Percentiles rank a stretch among this genome's conserved stretches.
These are phyloP conservation scores for Balansia obtecta DNA, from an alignment of 2,329 filamentous ascomycete genomes.

Conservation along the genomic window DNA sequence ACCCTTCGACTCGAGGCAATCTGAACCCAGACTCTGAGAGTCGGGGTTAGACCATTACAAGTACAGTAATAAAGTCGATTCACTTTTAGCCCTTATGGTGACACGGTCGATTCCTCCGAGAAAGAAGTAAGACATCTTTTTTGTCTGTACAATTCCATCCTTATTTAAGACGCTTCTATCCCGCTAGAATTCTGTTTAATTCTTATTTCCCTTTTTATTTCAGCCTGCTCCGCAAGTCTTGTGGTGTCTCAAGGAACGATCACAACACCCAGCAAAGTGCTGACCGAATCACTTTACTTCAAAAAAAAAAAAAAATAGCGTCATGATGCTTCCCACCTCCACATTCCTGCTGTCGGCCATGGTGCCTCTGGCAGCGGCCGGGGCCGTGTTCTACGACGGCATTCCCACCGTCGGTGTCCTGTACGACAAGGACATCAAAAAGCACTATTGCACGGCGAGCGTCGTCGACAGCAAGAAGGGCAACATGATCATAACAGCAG, in stretches of 20 bases:
- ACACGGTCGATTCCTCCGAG: not conserved
- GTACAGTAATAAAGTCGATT: not conserved
- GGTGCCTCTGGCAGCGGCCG: not conserved
- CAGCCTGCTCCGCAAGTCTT: not conserved
- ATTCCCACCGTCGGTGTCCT: conserved; percentile 7
- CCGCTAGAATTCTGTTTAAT: no score
- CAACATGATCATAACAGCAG: conserved; percentile 8
- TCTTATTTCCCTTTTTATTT: not conserved
- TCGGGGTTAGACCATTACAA: not conserved
- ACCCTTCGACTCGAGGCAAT: not conserved
- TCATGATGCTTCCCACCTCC: not conserved
- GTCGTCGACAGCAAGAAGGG: conserved; percentile 6
- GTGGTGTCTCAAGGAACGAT: not conserved
- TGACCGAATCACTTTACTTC: not conserved
- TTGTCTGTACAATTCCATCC: not conserved
- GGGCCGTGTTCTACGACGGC: conserved; percentile 4
- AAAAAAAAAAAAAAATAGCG: not conserved
- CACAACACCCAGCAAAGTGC: not conserved
- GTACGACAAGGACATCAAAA: not conserved
- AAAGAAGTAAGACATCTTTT: not conserved
- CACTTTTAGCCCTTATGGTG: not conserved
- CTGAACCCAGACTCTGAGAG: not conserved
- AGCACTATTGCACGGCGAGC: conserved; percentile 8
- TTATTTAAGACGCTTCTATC: not conserved
- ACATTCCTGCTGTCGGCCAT: not conserved